Base-by-base conservation (phyloP, 177 flowering plant genomes). In the Vitis hybrid region DNA sequence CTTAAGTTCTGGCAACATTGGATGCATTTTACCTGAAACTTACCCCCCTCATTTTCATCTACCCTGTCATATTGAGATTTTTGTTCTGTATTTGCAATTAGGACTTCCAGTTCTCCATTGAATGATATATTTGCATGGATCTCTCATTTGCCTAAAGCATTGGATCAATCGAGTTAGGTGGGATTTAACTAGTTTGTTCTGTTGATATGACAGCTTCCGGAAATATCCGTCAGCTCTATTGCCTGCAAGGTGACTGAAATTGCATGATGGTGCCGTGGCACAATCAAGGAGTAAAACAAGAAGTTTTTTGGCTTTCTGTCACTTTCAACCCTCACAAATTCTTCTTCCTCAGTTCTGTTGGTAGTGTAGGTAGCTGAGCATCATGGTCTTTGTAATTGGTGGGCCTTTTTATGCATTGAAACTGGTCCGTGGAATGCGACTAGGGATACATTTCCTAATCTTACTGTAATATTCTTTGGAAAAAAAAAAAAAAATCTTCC, bases 201-300 rank as follows among this genome's bases (percentile, higher is more conserved):
- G 20, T 50, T 77, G 9, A 27, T 64, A 32, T 76, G 62, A 63
- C 96, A 94, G 98, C 94, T 18, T 88, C 98, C 4, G 98, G 98
- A 55, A 94, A 92, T 70, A 90, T 92, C 74, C 92, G 98, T 17
- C 98, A 94, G 84, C 92, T 94, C 17, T 94, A 94, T 83, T 92
- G 93, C 81, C 83, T 90, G 62, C 98, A 92, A 73, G 88, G 90
- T 49, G 98, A 94, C 51, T 93, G 73, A 85, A 35, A 27, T 54
- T 61, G 46, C 32, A 9, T 56, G 67, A 58, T 41, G 66, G 13
- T 18, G 18, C 11, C 11, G 11, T 15, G 51, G 54, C 69, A 57
- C 53, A 15, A 35, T 56, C 55, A 59, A 20, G 67, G 58, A 66
- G 68, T 71, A 75, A 69, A 71, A 73, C 55, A 76, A 66, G 76